phyloP scores from a whole-genome alignment of 768 basidiomycete genomes.

The Hydnomerulius pinastri region DNA sequence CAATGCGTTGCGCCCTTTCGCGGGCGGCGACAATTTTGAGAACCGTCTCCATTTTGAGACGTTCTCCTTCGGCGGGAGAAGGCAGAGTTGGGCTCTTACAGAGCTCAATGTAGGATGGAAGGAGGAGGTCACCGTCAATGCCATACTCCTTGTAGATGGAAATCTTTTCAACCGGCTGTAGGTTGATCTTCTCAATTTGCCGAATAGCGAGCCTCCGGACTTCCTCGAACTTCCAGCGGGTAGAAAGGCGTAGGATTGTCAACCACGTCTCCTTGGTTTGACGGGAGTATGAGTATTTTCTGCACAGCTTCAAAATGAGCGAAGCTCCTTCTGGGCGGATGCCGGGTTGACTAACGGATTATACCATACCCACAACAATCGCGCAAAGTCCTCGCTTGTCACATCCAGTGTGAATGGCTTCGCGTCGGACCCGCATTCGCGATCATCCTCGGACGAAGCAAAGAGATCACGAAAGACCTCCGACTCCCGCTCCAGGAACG shows the following conservation, averaged over 20 bases:
- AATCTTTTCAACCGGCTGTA: constrained; percentile 55
- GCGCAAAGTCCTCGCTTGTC: constrained; percentile 41
- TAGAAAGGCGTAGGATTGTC: constrained; percentile 53
- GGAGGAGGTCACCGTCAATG: constrained; percentile 51
- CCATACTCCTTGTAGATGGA: constrained; percentile 54
- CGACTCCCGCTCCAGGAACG: constrained; percentile 41
- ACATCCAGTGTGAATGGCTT: constrained; percentile 28
- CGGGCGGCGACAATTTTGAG: constrained; percentile 56
- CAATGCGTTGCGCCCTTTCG: constrained; percentile 45
- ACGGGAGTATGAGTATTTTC: constrained; percentile 57
- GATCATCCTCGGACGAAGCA: neutral
- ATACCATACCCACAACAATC: constrained; percentile 57
- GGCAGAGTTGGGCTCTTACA: constrained; percentile 55
- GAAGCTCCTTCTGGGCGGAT: neutral
- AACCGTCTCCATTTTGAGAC: constrained; percentile 56
- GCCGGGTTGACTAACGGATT: constrained; percentile 50
- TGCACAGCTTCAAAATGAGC: constrained; percentile 22
- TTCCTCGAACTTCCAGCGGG: constrained; percentile 56
- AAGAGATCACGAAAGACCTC: constrained; percentile 30
- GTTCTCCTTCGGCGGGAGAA: constrained; percentile 50
- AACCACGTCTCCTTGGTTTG: constrained; percentile 54
- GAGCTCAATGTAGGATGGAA: constrained; percentile 53
- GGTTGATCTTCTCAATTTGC: constrained; percentile 49
- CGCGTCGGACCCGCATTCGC: neutral
- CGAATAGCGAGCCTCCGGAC: constrained; percentile 54